Evolutionary conservation across 2,329 filamentous ascomycete genomes (phyloP), one percentile per base, ranked within the genome.

Genomic region (Cercospora canescens): DNA sequence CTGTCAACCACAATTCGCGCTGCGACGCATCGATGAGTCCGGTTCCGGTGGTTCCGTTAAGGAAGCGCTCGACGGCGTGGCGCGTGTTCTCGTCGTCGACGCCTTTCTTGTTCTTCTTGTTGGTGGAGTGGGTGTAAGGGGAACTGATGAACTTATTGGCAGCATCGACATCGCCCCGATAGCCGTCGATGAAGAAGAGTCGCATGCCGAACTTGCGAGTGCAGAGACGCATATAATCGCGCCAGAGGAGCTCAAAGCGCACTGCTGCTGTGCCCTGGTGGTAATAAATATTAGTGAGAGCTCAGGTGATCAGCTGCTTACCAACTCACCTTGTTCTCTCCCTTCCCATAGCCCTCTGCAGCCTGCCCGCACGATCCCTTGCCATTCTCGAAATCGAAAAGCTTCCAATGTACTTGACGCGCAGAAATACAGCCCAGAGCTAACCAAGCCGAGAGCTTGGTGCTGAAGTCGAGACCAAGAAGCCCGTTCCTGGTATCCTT

Each of bases 221-320:
- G 74, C 89, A 92, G 0, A 94, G 84, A 1, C 90, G 84, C 89
- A 94, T 93, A 73, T 94, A 94, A 73, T 94, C 92, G 45, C 91
- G 82, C 91, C 90, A 93, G 0, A 94, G 77, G 0, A 95, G 81
- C 73, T 94, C 91, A 63, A 91, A 89, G 0, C 91, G 86, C 1
- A 94, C 84, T 0, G 83, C 86, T 35, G 85, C 85, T 0, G 90
- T 93, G 0, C 91, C 91, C 69, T 71, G 55, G 6, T 12, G 6
- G 16, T 4, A n/a, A 32, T 6, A 14, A 16, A 6, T 5, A 8
- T 32, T 24, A 50, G 45, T 14, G 6, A 4, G 24, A 24, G 45
- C n/a, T 24, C 7, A 24, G 4, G n/a, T 50, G 45, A 12, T 18
- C n/a, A 3, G 24, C 24, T 45, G 56, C 52, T 37, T 12, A 16